phyloP scores from a whole-genome alignment of 148 eudicot species.

The Vaccinium vitisidaea region DNA sequence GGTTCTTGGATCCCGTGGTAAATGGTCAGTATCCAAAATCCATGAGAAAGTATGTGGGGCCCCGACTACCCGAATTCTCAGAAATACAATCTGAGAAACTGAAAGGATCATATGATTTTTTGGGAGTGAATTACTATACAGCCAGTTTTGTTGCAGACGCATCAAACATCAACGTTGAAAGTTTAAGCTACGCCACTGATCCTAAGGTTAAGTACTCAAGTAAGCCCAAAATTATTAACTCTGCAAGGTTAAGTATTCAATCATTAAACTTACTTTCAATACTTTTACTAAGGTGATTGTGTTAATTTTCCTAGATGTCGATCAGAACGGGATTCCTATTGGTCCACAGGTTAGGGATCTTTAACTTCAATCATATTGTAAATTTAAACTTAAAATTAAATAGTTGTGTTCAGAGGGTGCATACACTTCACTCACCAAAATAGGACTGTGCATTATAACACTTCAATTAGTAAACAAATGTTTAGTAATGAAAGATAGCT shows the following conservation, averaged over 20 bases:
- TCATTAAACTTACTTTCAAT: too few relatives aligned
- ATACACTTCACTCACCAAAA: too few relatives aligned
- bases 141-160: slow-evolving; percentile 41
- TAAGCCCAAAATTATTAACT: slow-evolving; percentile 21
- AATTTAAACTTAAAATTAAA: too few relatives aligned
- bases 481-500: too few relatives aligned
- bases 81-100: slow-evolving; percentile 20
- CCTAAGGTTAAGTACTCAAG: slow-evolving; percentile 27
- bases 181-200: slow-evolving; percentile 35
- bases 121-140: slow-evolving; percentile 61
- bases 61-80: slow-evolving; percentile 30
- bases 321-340: too few relatives aligned
- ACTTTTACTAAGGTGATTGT: too few relatives aligned
- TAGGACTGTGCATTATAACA: too few relatives aligned
- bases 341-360: too few relatives aligned
- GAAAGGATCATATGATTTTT: slow-evolving; percentile 49
- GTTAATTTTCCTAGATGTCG: too few relatives aligned
- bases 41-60: slow-evolving; percentile 24
- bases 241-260: neutral
- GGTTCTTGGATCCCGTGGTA: slow-evolving; percentile 39
- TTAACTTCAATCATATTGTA: too few relatives aligned
- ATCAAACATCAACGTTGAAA: slow-evolving; percentile 14
- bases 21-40: slow-evolving; percentile 23
- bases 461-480: too few relatives aligned
- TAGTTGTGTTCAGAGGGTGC: too few relatives aligned